Conservation (phyloP, 306 rosid genomes). For the Fagus sylvatica region DNA sequence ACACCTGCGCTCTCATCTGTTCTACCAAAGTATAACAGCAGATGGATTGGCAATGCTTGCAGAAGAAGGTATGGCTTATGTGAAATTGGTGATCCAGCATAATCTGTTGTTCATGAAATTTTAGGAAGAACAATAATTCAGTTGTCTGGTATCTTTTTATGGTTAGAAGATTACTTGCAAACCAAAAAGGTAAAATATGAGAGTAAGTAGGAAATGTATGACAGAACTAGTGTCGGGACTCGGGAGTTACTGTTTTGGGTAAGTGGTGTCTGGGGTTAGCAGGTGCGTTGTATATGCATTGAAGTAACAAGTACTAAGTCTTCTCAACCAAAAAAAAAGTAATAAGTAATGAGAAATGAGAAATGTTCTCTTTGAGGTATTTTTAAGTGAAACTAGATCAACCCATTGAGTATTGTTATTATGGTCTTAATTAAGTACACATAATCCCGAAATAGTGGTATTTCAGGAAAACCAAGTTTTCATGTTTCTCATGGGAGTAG, state of each 20-base stretch:
- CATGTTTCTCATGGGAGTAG: neutral
- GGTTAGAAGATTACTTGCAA: neutral
- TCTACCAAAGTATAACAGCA: slow-evolving; percentile 42
- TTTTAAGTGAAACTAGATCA: neutral
- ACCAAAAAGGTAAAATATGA: neutral
- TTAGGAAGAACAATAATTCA: neutral
- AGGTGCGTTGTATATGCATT: neutral
- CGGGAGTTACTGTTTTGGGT: neutral
- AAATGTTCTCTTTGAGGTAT: neutral
- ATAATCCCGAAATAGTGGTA: neutral
- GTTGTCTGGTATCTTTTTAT: neutral
- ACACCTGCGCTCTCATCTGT: slow-evolving; percentile 49
- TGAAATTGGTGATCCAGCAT: slow-evolving; percentile 9
- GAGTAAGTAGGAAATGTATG: neutral
- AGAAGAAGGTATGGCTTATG: slow-evolving; percentile 71
- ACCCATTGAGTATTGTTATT: neutral
- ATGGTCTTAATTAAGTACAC: neutral
- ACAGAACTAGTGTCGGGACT: neutral
- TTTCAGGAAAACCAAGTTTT: too few species aligned
- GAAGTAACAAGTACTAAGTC: too few species aligned
- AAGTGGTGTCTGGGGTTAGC: neutral
- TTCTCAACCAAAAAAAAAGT: too few species aligned
- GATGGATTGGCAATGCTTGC: slow-evolving; percentile 87
- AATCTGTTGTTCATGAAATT: slow-evolving; percentile 11
- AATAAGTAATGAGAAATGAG: neutral